Evolutionary conservation across 1,139 yeast species (phyloP), one percentile per base, ranked within the genome.

Genomic region (Zygoascus sp.): DNA sequence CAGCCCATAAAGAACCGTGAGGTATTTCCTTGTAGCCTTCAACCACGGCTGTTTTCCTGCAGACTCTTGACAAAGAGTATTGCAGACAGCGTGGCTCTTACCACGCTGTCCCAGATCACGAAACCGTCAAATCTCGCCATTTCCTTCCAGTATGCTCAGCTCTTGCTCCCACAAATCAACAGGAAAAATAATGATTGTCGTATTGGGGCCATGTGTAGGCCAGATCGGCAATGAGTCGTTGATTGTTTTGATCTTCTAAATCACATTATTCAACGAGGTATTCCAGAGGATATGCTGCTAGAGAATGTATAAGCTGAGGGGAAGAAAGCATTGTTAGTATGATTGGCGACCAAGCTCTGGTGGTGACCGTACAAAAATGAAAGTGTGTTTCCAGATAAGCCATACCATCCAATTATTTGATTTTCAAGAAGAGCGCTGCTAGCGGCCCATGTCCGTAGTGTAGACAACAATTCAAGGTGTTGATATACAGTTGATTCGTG

Each of bases 321-420:
- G 32, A 45, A 45, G 20, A 45, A 45, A 8, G 48, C 48, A 25
- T 22, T 27, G n/a, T 25, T 22, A 32, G 27, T 45, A 32, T 45
- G 28, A 22, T 45, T 45, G 19, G 46, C 46, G 25, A 45, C 35
- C 42, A 45, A 19, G 8, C 21, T 17, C 11, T 34, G 41, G 19
- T 45, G 42, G 27, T 45, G 42, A 22, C 30, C 46, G 21, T 45
- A 45, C 42, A 45, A 25, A 11, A 15, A 5, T 7, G 42, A 21
- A 17, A 19, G 32, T 2, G 48, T 45, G 20, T 45, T 45, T 25
- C 42, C 46, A 11, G 35, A 30, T 13, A 47, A 34, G 20, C 50
- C 50, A 22, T 47, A 47, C 50, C 50, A 47, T 7, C 49, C 50
- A 13, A 47, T 47, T 13, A 40, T 40, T 40, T 47, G 50, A 15